phyloP scores from a whole-genome alignment of 345 rosid genomes.

The Populus ilicifolia region DNA sequence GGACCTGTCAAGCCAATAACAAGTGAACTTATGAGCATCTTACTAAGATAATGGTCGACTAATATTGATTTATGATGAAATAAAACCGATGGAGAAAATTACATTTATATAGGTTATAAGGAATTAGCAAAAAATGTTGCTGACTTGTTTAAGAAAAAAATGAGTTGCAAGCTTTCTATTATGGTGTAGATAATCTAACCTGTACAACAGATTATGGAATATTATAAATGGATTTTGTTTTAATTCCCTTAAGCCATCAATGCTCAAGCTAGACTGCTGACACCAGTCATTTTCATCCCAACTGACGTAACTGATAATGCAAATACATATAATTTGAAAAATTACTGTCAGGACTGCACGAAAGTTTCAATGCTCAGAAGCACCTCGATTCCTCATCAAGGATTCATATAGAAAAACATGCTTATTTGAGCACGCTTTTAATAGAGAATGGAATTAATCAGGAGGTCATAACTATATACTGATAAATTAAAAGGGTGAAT shows the following conservation, averaged over 20 bases:
- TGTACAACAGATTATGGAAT: not conserved
- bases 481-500: not conserved
- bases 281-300: not conserved
- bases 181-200: not conserved
- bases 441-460: not conserved
- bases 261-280: not conserved
- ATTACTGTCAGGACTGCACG: not conserved
- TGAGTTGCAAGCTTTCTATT: not conserved
- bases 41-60: not conserved
- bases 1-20: conserved; percentile 23
- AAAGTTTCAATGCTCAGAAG: not conserved
- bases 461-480: not conserved
- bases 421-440: not conserved
- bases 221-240: not conserved
- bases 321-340: too few species aligned
- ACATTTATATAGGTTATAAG: too few species aligned
- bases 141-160: too few species aligned
- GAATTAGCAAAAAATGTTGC: too few species aligned
- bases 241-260: not conserved
- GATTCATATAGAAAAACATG: not conserved
- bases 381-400: not conserved
- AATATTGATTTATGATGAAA: not conserved
- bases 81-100: not conserved
- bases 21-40: not conserved
- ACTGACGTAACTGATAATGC: not conserved